Conservation (phyloP, 2,329 filamentous ascomycete genomes). For the Talaromyces sp. region DNA sequence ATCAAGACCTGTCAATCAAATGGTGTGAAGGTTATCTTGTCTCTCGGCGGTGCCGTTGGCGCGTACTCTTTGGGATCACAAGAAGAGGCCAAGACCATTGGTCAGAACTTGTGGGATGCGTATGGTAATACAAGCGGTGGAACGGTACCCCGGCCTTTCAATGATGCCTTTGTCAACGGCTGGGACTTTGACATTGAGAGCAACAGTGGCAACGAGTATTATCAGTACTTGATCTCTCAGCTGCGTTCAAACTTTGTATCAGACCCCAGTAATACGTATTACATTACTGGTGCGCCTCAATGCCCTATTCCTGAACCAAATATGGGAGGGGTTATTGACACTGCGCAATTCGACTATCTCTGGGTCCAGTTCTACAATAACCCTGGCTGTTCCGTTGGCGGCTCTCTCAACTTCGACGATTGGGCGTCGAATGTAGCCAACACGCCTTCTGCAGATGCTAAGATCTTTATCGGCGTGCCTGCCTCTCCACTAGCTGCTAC, state of each 20-base stretch:
- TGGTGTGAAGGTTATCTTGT: too few relatives aligned
- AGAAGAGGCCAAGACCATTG: too few relatives aligned
- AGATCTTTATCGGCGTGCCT: conserved; percentile 56
- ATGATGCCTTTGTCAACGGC: conserved; percentile 50
- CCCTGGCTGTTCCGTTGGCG: conserved; percentile 32
- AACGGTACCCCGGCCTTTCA: conserved; percentile 52
- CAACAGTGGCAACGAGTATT: conserved; percentile 36
- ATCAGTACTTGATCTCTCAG: conserved; percentile 46
- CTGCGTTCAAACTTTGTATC: conserved; percentile 44
- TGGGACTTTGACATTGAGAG: conserved; percentile 55
- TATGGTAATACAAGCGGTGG: conserved; percentile 6
- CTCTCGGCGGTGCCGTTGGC: too few relatives aligned
- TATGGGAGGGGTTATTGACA: conserved; percentile 45
- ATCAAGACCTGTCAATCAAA: too few relatives aligned
- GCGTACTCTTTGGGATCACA: too few relatives aligned
- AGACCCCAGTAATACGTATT: conserved; percentile 42
- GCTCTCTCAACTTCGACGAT: conserved; percentile 41
- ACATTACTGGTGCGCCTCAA: conserved; percentile 55
- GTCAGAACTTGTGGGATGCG: not conserved
- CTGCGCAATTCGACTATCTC: conserved; percentile 52
- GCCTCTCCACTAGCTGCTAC: conserved; percentile 28
- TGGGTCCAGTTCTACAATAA: conserved; percentile 60
- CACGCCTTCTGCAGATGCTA: conserved; percentile 45
- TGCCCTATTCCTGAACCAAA: conserved; percentile 51
- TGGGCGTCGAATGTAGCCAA: conserved; percentile 44